Evolutionary conservation across 2,329 filamentous ascomycete genomes (phyloP).

Genomic region (Chaetothyriales sp.): DNA sequence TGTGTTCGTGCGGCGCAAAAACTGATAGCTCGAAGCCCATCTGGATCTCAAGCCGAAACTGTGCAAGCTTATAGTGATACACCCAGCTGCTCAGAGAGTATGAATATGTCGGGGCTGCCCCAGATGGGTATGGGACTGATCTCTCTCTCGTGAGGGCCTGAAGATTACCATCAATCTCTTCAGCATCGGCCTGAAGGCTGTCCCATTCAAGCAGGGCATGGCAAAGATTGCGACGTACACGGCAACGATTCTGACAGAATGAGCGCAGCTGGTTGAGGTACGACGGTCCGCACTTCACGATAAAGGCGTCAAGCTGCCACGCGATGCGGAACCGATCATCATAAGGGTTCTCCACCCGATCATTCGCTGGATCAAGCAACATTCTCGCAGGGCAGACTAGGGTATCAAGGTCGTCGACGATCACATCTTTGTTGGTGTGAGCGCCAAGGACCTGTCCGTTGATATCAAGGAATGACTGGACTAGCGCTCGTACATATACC

Average conservation of each 20-base stretch:
- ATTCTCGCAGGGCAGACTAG: slow-evolving; percentile 58
- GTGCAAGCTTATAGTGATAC: slow-evolving; percentile 75
- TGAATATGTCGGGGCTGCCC: slow-evolving; percentile 40
- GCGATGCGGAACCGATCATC: slow-evolving; percentile 63
- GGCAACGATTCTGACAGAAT: slow-evolving; percentile 78
- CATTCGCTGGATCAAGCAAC: slow-evolving; percentile 60
- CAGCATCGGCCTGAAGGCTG: slow-evolving; percentile 60
- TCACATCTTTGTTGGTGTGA: slow-evolving; percentile 56
- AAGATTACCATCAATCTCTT: slow-evolving; percentile 59
- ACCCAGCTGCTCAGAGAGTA: slow-evolving; percentile 77
- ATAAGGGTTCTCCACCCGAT: slow-evolving; percentile 58
- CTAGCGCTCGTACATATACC: slow-evolving; percentile 66
- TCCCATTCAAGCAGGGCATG: slow-evolving; percentile 78
- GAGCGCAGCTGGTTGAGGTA: slow-evolving; percentile 76
- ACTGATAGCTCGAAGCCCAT: slow-evolving; percentile 89
- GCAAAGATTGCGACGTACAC: slow-evolving; percentile 75
- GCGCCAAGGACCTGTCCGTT: slow-evolving; percentile 55
- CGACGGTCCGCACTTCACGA: slow-evolving; percentile 45
- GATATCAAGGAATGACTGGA: slow-evolving; percentile 63
- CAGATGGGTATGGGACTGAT: slow-evolving; percentile 38
- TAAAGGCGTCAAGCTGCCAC: slow-evolving; percentile 56
- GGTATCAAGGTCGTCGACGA: slow-evolving; percentile 70
- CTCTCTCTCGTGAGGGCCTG: slow-evolving; percentile 48
- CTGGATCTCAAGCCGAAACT: slow-evolving; percentile 77
- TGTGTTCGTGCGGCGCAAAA: slow-evolving; percentile 73